Evolutionary conservation across 2,329 filamentous ascomycete species (phyloP).

Genomic region (Verticillium longisporum): DNA sequence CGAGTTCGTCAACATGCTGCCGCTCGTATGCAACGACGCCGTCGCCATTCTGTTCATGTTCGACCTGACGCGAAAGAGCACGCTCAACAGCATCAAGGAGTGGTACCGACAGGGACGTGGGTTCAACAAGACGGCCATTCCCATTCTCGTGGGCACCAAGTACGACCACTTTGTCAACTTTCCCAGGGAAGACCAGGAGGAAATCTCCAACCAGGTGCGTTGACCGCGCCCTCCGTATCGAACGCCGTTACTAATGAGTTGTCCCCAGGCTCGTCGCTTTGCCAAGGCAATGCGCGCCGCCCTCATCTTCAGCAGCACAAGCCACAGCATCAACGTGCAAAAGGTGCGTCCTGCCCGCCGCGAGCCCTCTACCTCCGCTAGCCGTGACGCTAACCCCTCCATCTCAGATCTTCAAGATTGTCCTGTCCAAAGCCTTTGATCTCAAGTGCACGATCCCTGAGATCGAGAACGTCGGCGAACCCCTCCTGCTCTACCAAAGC

Average conservation of each 20-base stretch:
- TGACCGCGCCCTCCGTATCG: conserved; percentile 7
- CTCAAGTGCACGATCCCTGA: conserved; percentile 98
- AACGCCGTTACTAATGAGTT: background rate
- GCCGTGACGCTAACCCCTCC: conserved; percentile 1
- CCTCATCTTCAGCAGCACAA: conserved; percentile 97
- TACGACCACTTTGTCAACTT: conserved; percentile 99
- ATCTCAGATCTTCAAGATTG: conserved; percentile 94
- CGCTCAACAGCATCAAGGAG: conserved; percentile 98
- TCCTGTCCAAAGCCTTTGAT: conserved; percentile 96
- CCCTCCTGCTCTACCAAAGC: conserved; percentile 82
- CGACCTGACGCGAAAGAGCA: conserved; percentile 95
- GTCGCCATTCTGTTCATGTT: conserved; percentile 99
- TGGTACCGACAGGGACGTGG: conserved; percentile 97
- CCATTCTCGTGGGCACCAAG: conserved; percentile 93
- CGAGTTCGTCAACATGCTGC: conserved; percentile 99
- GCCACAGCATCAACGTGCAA: conserved; percentile 98
- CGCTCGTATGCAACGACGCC: conserved; percentile 97
- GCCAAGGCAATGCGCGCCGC: conserved; percentile 98
- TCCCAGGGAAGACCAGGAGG: conserved; percentile 92
- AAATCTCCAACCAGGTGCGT: conserved; percentile 88
- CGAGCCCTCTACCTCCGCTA: background rate
- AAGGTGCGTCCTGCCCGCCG: conserved; percentile 54
- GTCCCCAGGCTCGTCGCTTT: conserved; percentile 76
- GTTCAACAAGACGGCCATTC: conserved; percentile 99
- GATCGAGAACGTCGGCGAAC: conserved; percentile 96